These are phyloP conservation scores for Umbelopsis isabellina DNA, from an alignment of 192 early-diverging fungal genomes.

Conservation along the genomic window DNA sequence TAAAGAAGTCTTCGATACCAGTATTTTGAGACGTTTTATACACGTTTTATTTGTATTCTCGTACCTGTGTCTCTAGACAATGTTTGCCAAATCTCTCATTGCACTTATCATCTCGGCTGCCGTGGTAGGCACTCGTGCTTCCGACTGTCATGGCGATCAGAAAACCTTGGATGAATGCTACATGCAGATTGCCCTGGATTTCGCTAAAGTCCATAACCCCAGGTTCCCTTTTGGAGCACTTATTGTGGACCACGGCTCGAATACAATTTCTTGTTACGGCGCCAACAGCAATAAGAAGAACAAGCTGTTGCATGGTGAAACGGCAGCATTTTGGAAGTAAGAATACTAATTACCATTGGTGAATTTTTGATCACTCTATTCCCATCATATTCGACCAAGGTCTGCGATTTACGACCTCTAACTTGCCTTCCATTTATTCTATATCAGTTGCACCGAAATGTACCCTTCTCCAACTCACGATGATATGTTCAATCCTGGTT, in stretches of 20 bases:
- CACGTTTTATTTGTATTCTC: background rate
- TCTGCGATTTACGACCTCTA: background rate
- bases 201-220: conserved; percentile 25
- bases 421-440: background rate
- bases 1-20: no score
- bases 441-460: conserved; percentile 23
- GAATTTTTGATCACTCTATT: background rate
- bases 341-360: background rate
- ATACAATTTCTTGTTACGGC: conserved; percentile 32
- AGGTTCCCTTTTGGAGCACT: conserved; percentile 28
- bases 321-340: conserved; percentile 38
- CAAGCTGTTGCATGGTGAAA: conserved; percentile 31
- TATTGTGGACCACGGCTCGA: conserved; percentile 31
- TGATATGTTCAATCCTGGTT: conserved; percentile 29
- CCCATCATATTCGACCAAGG: background rate
- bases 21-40: background rate
- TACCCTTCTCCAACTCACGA: conserved; percentile 31
- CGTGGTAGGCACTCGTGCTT: background rate
- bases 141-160: conserved; percentile 3
- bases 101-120: background rate
- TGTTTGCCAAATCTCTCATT: conserved; percentile 1
- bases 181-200: conserved; percentile 29
- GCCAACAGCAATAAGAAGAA: conserved; percentile 31
- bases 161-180: conserved; percentile 25
- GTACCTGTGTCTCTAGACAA: background rate